Base-by-base conservation (phyloP, 768 basidiomycete genomes). In the Leccinum obscurum region DNA sequence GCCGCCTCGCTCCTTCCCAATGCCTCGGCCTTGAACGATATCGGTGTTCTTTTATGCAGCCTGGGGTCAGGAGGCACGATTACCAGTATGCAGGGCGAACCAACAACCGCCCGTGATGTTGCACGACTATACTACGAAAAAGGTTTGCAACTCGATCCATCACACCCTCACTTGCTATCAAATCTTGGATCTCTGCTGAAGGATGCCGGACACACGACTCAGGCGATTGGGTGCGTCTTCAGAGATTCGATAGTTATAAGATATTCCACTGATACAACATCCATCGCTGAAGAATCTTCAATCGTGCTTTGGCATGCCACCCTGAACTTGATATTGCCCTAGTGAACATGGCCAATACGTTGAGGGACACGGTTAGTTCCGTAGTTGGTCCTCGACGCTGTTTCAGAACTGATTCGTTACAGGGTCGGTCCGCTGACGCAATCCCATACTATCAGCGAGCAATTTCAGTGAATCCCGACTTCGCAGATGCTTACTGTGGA, bases 121-220 rank as follows among this genome's bases (percentile, higher is more conserved):
- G 82, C 82, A 5, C 68, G 76, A 37, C 58, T 75, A 48, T 83
- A 80, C 65, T 83, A 83, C 62, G 71, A 77, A 48, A 70, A 75
- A 24, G 82, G 82, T 3, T 69, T 83, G 54, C 70, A 74, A 60
- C 65, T 78, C 35, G 80, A 83, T 60, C 72, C 77, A 24, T 72
- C 73, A 1, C 81, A 83, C 58, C 81, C 82, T 35, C 80, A 83
- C 62, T 67, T 83, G 14, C 75, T 82, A 55, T 82, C 81, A 4
- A 83, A 83, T 62, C 69, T 81, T 26, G 82, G 82, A 5, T 81
- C 81, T 9, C 75, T 83, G 14, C 65, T 81, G 57, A 83, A 83
- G 62, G 82, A 83, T 60, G 74, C 77, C 34, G 82, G 82, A 6
- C 70, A 77, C 24, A 68, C 73, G 9, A 69, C 70, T 0, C 70